Base-by-base conservation (phyloP, 768 basidiomycete genomes). In the Russula dissimulans region DNA sequence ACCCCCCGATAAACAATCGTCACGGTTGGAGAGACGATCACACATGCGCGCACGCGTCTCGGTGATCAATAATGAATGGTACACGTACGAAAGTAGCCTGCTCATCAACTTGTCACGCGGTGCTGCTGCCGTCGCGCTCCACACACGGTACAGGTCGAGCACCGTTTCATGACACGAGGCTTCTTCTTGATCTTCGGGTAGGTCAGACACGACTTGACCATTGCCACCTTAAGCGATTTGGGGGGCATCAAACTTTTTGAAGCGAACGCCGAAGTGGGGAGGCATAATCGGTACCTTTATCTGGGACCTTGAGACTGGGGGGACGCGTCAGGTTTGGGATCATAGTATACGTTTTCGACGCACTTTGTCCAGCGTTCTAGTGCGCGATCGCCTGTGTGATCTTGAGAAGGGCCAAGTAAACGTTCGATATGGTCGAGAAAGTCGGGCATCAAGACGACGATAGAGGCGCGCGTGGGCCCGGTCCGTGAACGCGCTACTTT, bases 11-110 rank as follows among this genome's bases (percentile, higher is more conserved):
- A 14, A 47, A 43, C 26, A 47, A 29, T 26, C 22, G 22, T 26
- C 22, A 26, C 22, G 22, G 22, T 51, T 39, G 41, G 17, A 36
- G 17, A n/a, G 43, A 57, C 47, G 49, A 52, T 48, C 57, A 22
- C 44, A 42, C 39, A 41, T 12, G 11, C 39, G 12, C 39, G 10
- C 12, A 8, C 39, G 10, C 39, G 39, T 36, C 41, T 44, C 41
- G 22, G 39, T 43, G 29, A 55, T 32, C 46, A 22, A 39, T 41
- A 10, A 55, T 32, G 42, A 22, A 39, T 41, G 10, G 45, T 22
- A 57, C 45, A 64, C 65, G 62, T 60, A 65, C 65, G 56, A 63
- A 31, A 64, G 55, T 22, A 65, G 58, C 52, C 46, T 60, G 45
- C 38, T 54, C 31, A 64, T 54, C 47, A 63, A 14, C 36, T 48